These are phyloP conservation scores for Odontarrhena argentea DNA, from an alignment of 345 rosid genomes.

Conservation along the genomic window DNA sequence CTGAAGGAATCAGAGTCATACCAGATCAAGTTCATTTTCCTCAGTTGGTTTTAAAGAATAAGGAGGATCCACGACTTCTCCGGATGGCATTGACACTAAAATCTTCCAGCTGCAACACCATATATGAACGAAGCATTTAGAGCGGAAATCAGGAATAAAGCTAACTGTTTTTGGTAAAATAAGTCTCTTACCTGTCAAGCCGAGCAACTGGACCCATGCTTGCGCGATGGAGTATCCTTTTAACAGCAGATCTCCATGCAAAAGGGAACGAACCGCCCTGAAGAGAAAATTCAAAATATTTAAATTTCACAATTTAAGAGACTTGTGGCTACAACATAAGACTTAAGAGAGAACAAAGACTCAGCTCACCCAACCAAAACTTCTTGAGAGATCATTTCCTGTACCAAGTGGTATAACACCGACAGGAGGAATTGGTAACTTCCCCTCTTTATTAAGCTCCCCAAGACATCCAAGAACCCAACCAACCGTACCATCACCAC, in stretches of 20 bases:
- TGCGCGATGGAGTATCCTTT: conserved; percentile 72
- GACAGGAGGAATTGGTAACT: conserved; percentile 81
- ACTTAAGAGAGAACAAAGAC: conserved; percentile 13
- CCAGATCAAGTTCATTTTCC: conserved; percentile 71
- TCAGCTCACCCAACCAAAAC: conserved; percentile 93
- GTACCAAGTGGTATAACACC: conserved; percentile 94
- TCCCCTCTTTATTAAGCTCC: conserved; percentile 56
- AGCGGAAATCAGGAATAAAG: neutral
- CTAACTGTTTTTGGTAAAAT: neutral
- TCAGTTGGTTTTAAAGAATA: conserved; percentile 70
- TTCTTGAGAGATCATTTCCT: conserved; percentile 93
- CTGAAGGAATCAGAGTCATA: conserved; percentile 31
- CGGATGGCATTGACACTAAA: conserved; percentile 69
- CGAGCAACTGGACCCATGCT: conserved; percentile 60
- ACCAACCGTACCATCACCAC: conserved; percentile 99
- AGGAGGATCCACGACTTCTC: conserved; percentile 72
- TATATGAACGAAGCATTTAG: neutral
- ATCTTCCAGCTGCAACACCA: conserved; percentile 72
- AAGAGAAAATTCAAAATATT: conserved; percentile 28
- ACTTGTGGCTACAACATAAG: neutral
- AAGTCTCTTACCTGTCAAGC: conserved; percentile 64
- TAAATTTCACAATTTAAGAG: conserved; percentile 25
- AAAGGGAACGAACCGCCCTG: conserved; percentile 98
- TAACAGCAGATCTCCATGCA: conserved; percentile 92
- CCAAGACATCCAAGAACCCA: conserved; percentile 94